Evolutionary conservation across 345 rosid species (phyloP).

Genomic region (Populus simonii): DNA sequence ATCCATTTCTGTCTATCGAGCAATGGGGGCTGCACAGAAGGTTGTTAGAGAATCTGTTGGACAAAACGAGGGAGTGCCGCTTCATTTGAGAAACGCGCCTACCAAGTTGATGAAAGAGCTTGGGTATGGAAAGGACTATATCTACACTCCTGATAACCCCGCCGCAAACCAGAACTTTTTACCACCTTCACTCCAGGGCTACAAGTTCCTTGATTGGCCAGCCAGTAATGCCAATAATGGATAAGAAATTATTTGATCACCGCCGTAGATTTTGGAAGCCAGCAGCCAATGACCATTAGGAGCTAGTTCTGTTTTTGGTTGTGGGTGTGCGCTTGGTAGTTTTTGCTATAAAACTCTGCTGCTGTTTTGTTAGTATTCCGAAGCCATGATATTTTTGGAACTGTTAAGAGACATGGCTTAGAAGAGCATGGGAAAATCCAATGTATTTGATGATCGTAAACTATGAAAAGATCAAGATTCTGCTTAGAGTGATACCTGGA

Average conservation of each 20-base stretch:
- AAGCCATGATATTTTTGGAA: not conserved
- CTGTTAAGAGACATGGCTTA: not conserved
- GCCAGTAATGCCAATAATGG: conserved; percentile 6
- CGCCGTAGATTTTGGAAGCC: not conserved
- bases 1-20: conserved; percentile 65
- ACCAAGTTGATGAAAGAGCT: conserved; percentile 78
- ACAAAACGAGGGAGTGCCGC: conserved; percentile 80
- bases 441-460: not conserved
- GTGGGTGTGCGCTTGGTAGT: not conserved
- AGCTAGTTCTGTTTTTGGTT: not conserved
- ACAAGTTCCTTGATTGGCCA: conserved; percentile 79
- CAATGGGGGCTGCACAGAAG: conserved; percentile 63
- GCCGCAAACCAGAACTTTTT: conserved; percentile 51
- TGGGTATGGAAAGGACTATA: conserved; percentile 73
- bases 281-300: not conserved
- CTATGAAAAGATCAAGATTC: not conserved
- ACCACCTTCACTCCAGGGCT: conserved; percentile 58
- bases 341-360: not conserved
- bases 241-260: conserved; percentile 13
- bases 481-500: not conserved
- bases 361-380: not conserved
- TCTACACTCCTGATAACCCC: conserved; percentile 73
- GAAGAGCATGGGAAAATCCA: not conserved
- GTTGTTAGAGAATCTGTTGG: conserved; percentile 66
- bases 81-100: conserved; percentile 81